These are phyloP conservation scores for Eruca vesicaria DNA, from an alignment of 441 rosid genomes.

Conservation along the genomic window DNA sequence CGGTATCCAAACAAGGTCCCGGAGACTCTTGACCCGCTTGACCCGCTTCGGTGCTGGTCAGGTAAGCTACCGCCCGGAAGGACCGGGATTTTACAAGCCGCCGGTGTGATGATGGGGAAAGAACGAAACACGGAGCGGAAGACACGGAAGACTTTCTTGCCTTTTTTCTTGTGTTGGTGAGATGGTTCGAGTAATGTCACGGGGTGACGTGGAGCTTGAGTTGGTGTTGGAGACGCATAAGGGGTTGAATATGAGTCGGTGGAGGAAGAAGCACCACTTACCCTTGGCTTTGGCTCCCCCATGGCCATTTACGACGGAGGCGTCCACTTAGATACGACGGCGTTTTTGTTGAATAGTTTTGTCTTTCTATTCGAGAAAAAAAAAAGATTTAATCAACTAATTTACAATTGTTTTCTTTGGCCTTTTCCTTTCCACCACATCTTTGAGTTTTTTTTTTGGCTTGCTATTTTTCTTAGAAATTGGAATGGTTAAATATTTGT, in stretches of 20 bases:
- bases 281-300: constrained; percentile 51
- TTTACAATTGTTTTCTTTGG: neutral
- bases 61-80: constrained; percentile 44
- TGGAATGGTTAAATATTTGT: constrained; percentile 27
- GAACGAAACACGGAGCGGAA: constrained; percentile 81
- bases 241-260: constrained; percentile 24
- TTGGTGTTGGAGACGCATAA: constrained; percentile 18
- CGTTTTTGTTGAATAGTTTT: neutral
- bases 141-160: constrained; percentile 59
- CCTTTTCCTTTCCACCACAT: constrained; percentile 14
- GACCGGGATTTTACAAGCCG: constrained; percentile 58
- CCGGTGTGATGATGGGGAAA: constrained; percentile 69
- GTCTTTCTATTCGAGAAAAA: constrained; percentile 6
- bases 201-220: constrained; percentile 33
- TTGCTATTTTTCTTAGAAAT: constrained; percentile 21
- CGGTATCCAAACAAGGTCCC: constrained; percentile 40
- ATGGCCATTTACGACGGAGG: constrained; percentile 37
- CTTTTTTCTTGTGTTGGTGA: constrained; percentile 43
- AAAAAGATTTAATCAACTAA: neutral
- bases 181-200: constrained; percentile 68
- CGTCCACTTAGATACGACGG: constrained; percentile 16
- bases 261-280: constrained; percentile 41
- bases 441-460: constrained; percentile 9
- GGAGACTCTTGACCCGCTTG: constrained; percentile 29
- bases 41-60: constrained; percentile 37